Evolutionary conservation across 2,329 filamentous ascomycete species (phyloP), one percentile per base, ranked within the genome.

Genomic region (Ophiostoma perfectum): DNA sequence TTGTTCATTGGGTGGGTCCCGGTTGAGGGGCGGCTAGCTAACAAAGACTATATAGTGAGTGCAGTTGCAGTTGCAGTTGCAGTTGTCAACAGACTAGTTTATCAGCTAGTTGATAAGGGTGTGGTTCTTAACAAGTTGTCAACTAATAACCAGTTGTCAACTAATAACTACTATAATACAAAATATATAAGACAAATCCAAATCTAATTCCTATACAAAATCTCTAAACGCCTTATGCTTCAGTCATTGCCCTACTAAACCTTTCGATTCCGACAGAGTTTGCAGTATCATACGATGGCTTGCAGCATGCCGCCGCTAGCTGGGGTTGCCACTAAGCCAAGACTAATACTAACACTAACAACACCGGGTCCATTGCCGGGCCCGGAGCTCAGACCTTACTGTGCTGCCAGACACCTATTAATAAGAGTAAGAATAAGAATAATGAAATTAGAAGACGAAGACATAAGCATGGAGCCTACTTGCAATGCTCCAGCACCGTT

Each of bases 341-440:
- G 49, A 27, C 49, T 11, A 55, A 18, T 18, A 11, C 18, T 36
- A n/a, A n/a, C 49, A 55, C 49, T 55, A 27, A 55, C 27, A 27
- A 27, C 49, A 55, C 16, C 49, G 49, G 49, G 49, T 55, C 49
- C 27, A 14, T 55, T 55, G 49, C n/a, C 49, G 49, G 49, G 49
- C 49, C 49, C 42, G 8, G 42, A 12, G 42, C 42, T 45, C 14
- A 1, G 42, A 45, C 14, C 42, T 12, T 45, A 45, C 42, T 1
- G 1, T 27, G 27, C 27, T 27, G 27, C 27, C 27, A 27, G 1
- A 27, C 27, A 27, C 27, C 27, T 27, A 27, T 27, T n/a, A n/a
- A 27, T 27, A 27, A 27, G 27, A 27, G 27, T 27, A 27, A 27
- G 27, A 27, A 27, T 27, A 27, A 27, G 27, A 27, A 27, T 27